These are phyloP conservation scores for Solanum aculeatissimum DNA, from an alignment of 305 asterid species.

Conservation along the genomic window DNA sequence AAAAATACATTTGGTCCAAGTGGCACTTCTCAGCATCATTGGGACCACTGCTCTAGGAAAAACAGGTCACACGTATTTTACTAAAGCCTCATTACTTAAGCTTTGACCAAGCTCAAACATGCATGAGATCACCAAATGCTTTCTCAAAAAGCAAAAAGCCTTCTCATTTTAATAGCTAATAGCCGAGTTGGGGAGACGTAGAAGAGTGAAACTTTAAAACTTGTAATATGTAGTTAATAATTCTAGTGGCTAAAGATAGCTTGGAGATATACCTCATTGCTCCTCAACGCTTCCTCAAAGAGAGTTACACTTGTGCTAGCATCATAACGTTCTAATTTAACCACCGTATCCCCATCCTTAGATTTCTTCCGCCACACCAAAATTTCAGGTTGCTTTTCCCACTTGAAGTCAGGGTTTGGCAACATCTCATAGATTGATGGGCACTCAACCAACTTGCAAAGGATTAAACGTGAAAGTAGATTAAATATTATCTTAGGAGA, in stretches of 20 bases:
- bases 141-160: neutral
- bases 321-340: slow-evolving; percentile 47
- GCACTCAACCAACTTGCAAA: slow-evolving; percentile 64
- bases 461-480: neutral
- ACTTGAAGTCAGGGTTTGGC: slow-evolving; percentile 62
- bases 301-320: slow-evolving; percentile 33
- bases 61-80: neutral
- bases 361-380: slow-evolving; percentile 59
- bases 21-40: neutral
- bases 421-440: slow-evolving; percentile 93
- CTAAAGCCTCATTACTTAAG: neutral
- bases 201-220: neutral
- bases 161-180: neutral
- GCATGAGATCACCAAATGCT: neutral
- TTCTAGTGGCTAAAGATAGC: neutral
- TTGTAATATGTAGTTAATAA: neutral
- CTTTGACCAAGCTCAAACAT: neutral
- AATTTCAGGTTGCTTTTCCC: slow-evolving; percentile 81
- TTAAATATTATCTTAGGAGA: neutral
- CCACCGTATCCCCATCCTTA: slow-evolving; percentile 43
- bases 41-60: neutral
- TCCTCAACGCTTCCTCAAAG: slow-evolving; percentile 64
- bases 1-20: neutral
- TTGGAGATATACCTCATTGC: slow-evolving; percentile 52
- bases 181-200: neutral